A percentile compares a stretch with the other conserved stretches of the same genome.
These are phyloP conservation scores for Dioszegia crocea DNA, from an alignment of 768 basidiomycete species.

Conservation along the genomic window DNA sequence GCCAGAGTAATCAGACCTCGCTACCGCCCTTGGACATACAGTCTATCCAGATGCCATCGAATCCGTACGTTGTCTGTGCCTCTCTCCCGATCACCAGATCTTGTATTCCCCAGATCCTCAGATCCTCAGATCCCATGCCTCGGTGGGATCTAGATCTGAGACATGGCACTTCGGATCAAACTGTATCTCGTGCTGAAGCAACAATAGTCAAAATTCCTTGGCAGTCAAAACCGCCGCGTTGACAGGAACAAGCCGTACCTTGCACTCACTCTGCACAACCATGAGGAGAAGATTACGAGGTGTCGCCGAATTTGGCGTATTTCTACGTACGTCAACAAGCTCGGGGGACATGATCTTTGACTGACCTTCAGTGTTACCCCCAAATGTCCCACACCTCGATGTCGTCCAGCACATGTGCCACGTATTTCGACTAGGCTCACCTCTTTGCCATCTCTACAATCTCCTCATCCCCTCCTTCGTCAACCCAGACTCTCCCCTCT, in stretches of 20 bases:
- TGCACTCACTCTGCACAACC: conserved; percentile 44
- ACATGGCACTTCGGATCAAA: not conserved
- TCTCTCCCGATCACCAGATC: too few relatives aligned
- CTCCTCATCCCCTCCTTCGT: conserved; percentile 57
- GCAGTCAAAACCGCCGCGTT: conserved; percentile 48
- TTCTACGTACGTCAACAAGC: conserved; percentile 38
- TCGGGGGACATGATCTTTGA: not conserved
- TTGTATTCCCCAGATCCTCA: too few relatives aligned
- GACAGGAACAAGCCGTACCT: conserved; percentile 38
- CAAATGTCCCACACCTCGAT: conserved; percentile 54
- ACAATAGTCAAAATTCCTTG: conserved; percentile 42
- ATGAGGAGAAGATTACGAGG: conserved; percentile 34
- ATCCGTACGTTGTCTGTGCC: conserved; percentile 30
- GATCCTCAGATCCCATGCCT: too few relatives aligned
- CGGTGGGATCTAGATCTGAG: not conserved
- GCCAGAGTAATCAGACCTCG: conserved; percentile 20
- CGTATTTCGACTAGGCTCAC: conserved; percentile 83
- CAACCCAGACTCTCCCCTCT: conserved; percentile 25
- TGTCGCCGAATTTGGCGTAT: conserved; percentile 42
- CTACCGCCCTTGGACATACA: conserved; percentile 37
- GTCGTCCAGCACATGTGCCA: conserved; percentile 94
- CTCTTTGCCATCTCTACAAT: conserved; percentile 95
- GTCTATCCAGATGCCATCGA: conserved; percentile 43
- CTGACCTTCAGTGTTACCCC: conserved; percentile 31
- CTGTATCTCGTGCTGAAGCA: conserved; percentile 1